phyloP scores from a whole-genome alignment of 257 asterid species.

The Capsicum chinense region DNA sequence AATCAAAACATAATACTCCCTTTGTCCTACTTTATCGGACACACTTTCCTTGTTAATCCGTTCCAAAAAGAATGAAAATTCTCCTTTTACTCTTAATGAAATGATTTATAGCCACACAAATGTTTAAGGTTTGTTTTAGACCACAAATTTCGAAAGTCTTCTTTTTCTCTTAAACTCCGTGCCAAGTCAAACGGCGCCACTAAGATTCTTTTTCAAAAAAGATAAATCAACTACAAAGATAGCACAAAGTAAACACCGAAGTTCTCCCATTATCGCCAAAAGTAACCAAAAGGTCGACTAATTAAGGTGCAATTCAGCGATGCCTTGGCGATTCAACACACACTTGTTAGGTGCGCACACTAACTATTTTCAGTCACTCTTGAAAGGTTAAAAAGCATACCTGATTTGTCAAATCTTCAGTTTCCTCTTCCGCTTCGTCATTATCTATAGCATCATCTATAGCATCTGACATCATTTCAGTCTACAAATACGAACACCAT shows the following conservation, averaged over 20 bases:
- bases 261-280: no score
- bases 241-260: not conserved
- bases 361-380: not conserved
- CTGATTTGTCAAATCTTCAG: constrained; percentile 93
- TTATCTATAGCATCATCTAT: constrained; percentile 85
- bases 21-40: no score
- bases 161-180: no score
- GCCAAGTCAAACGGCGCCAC: no score
- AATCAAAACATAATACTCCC: not conserved
- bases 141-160: no score
- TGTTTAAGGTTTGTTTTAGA: no score
- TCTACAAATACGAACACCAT: constrained; percentile 47
- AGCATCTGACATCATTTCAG: constrained; percentile 96
- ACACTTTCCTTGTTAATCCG: no score
- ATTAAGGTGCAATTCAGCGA: no score
- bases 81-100: no score
- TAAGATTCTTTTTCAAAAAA: not conserved
- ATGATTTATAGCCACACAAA: no score
- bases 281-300: no score
- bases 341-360: not conserved
- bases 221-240: not conserved
- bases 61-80: no score
- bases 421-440: constrained; percentile 96
- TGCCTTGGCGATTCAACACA: not conserved
- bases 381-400: constrained; percentile 34